Conservation (phyloP, 164 flowering plant species). For the Stephania japonica region DNA sequence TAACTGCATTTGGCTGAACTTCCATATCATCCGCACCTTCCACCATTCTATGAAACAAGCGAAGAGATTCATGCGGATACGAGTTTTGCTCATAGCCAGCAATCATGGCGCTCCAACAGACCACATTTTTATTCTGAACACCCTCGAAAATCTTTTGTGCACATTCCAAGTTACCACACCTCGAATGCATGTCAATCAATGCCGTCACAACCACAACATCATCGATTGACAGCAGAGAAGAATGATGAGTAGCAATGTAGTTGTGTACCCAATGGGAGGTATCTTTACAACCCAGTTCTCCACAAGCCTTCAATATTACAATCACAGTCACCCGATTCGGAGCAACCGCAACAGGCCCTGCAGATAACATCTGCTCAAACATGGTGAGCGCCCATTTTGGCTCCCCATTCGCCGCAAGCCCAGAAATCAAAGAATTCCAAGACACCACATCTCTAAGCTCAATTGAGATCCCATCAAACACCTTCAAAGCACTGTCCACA, state of each 20-base stretch:
- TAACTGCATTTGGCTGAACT: slow-evolving; percentile 21
- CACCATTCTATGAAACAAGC: slow-evolving; percentile 21
- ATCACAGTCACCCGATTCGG: slow-evolving; percentile 23
- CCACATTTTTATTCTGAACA: slow-evolving; percentile 23
- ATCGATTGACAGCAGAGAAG: slow-evolving; percentile 4
- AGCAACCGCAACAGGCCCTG: slow-evolving; percentile 6
- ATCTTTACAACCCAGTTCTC: slow-evolving; percentile 19
- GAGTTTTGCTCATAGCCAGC: slow-evolving; percentile 23
- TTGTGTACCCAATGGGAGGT: slow-evolving; percentile 14
- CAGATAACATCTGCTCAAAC: slow-evolving; percentile 16
- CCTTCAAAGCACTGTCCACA: slow-evolving; percentile 11
- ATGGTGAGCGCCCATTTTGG: slow-evolving; percentile 18
- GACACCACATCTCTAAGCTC: slow-evolving; percentile 22
- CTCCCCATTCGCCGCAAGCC: slow-evolving; percentile 14
- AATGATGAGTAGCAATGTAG: slow-evolving; percentile 7
- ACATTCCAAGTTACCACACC: slow-evolving; percentile 21
- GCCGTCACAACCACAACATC: slow-evolving; percentile 23
- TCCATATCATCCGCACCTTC: slow-evolving; percentile 5
- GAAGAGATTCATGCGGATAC: slow-evolving; percentile 19
- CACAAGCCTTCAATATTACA: slow-evolving; percentile 17
- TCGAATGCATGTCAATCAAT: slow-evolving; percentile 24
- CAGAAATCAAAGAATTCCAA: slow-evolving; percentile 26
- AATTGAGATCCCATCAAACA: slow-evolving; percentile 13
- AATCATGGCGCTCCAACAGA: slow-evolving; percentile 33
- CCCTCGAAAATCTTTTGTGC: slow-evolving; percentile 17